Base-by-base conservation (phyloP, 257 asterid species). In the Ilex aquifolium region DNA sequence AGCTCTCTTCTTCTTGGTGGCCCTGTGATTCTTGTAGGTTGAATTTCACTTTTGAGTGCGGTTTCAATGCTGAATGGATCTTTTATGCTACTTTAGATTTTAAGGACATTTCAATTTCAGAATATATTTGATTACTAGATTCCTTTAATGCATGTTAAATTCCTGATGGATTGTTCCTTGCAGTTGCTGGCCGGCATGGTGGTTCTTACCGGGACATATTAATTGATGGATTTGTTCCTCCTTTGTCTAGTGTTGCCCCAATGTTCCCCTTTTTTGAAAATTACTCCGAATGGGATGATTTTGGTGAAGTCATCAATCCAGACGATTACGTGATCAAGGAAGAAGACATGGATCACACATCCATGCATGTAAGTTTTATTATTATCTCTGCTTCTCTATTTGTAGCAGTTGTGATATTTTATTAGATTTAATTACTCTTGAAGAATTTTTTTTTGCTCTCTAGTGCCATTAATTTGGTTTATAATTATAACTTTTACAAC, bases 241-340 rank as follows among this genome's bases (percentile, higher is more conserved):
- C 91, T 13, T 77, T 91, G 48, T 76, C 91, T 72, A 76, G 83
- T 74, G 89, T 80, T 32, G 95, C 90, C 32, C 97, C 95, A 60
- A 87, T 93, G 97, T 93, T 90, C 72, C 97, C 97, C 54, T 87
- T 80, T 79, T 90, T 82, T 74, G 95, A 79, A 10, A 65, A 72
- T 60, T 58, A 90, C 16, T 63, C 78, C 0, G 97, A 84, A 70
- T 93, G 99, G 99, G 99, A 93, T 84, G 99, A 93, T 78, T 93
- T 87, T 74, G 96, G 99, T 57, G 99, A 93, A 76, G 89, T 90
- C 69, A 85, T 93, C 72, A 85, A 93, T 71, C 97, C 95, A 40
- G 97, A 93, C 81, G 96, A 93, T 85, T 93, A 85, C 72, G 83
- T 64, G 56, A 78, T 76, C 68, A 83, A 85, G 79, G 95, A 80